phyloP scores from a whole-genome alignment of 2,329 filamentous ascomycete genomes.

The Fusarium chuoi region DNA sequence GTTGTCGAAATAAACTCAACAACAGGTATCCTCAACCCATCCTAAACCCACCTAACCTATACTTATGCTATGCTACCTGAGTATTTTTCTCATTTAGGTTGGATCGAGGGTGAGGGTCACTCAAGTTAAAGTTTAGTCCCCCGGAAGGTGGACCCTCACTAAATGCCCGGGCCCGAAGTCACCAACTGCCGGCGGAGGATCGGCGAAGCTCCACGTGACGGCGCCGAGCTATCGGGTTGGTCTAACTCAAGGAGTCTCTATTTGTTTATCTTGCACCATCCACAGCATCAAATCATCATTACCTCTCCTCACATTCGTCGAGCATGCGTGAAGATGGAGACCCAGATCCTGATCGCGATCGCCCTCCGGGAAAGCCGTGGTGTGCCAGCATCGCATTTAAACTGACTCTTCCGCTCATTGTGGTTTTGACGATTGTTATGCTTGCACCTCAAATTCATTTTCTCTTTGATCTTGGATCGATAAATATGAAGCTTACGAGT shows the following conservation, averaged over 20 bases:
- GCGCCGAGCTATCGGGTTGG: conserved; percentile 21
- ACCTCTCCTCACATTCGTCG: background rate
- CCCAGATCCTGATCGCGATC: background rate
- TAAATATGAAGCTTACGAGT: conserved; percentile 32
- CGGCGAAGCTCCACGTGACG: conserved; percentile 28
- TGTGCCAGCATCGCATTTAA: conserved; percentile 28
- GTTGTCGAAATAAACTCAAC: no score
- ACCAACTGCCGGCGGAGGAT: conserved; percentile 13
- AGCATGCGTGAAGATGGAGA: conserved; percentile 25
- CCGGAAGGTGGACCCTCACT: conserved; percentile 10
- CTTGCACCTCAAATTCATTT: conserved; percentile 25
- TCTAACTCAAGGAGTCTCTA: background rate
- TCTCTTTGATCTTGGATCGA: conserved; percentile 3
- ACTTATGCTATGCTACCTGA: no score
- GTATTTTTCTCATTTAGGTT: no score
- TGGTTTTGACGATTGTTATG: conserved; percentile 29
- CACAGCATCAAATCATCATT: background rate
- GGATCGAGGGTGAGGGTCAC: no score
- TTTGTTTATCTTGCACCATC: background rate
- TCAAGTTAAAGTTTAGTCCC: background rate
- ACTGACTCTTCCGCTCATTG: conserved; percentile 26
- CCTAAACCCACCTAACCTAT: no score
- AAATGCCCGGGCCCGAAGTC: background rate
- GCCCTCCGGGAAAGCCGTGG: background rate
- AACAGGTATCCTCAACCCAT: no score